Evolutionary conservation across 2,329 filamentous ascomycete genomes (phyloP), one percentile per base, ranked within the genome.

Genomic region (Aspergillus novofumigatus): DNA sequence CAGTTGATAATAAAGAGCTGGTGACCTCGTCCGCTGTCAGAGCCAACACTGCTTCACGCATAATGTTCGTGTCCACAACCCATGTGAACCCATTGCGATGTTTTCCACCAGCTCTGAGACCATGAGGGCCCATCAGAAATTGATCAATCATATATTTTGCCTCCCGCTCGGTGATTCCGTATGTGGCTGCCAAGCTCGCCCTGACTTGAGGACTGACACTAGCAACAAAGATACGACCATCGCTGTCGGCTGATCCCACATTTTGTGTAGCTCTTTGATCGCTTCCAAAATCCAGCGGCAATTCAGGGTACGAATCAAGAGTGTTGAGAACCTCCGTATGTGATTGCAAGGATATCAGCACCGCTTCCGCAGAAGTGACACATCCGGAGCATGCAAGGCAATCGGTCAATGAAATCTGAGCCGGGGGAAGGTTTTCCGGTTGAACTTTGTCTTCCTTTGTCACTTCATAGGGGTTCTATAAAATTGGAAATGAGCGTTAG

Each of bases 341-440:
- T 64, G 91, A 96, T 76, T 99, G 94, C 54, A 99, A 78, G 57
- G 90, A 94, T 52, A 99, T 92, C 45, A 99, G 85, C n/a, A 99
- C 91, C 17, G 94, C 94, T 77, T 99, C 94, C 49, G 94, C 94
- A 5, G 92, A 96, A 21, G 94, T 99, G 52, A 99, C 94, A 74
- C 94, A 99, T 53, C 94, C 94, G 9, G 94, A 97, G 75, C 94
- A 99, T 53, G 94, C 94, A 52, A 99, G 87, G 70, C 94, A 99
- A 76, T 99, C 94, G 6, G 94, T 97, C 59, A 99, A 84, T 51
- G 92, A 97, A 67, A 99, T 97, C 71, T 96, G 87, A 6, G 93
- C 92, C 1, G 92, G 90, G 3, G 86, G 82, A 52, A 83, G 82
- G 60, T 86, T 77, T 52, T 79, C 70, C 23, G 78, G 70, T 50